Base-by-base conservation (phyloP, 2,329 filamentous ascomycete genomes). In the Microdochium nivale region DNA sequence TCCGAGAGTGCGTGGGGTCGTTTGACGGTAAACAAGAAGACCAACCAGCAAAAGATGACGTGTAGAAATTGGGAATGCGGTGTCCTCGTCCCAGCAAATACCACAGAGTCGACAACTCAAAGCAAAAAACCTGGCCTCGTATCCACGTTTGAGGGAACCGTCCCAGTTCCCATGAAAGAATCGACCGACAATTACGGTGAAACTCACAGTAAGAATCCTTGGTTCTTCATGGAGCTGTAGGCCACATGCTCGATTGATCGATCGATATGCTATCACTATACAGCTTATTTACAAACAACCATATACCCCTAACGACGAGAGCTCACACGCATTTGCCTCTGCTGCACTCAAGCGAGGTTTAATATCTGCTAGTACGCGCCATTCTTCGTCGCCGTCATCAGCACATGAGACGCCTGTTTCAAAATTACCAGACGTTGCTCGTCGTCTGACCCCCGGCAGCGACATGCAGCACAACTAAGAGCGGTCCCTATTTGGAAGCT, bases 1-100 rank as follows among this genome's bases (percentile, higher is more conserved):
- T 95, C 90, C 0, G 90, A 96, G 67, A 91, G 88, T 65, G 94
- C 94, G 27, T 99, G 94, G 47, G 25, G 21, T n/a, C 35, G 23
- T 47, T 69, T 96, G 27, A 80, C 84, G 51, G 83, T 84, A 61
- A 86, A 95, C 60, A 82, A 78, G 58, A 69, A 66, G 8, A 86
- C 81, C 2, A 84, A 84, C 55, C 69, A 79, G 55, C 80, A 83
- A 13, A 95, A 90, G 66, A 75, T 97, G 56, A 90, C 80, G 55
- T 90, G 87, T 67, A 83, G 88, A 51, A 99, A 97, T 66, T 97
- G 92, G 91, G 94, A 97, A 70, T 96, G 90, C 63, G 94, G 94
- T 33, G 88, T 99, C 1, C 60, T 97, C 24, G 65, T 96, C 40
- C 83, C 84, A 10, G 73, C 14, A 24, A 44, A 16, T 19, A 44